Base-by-base conservation (phyloP, 495 filamentous ascomycete species). In the Melanomma pulvis-pyrius region DNA sequence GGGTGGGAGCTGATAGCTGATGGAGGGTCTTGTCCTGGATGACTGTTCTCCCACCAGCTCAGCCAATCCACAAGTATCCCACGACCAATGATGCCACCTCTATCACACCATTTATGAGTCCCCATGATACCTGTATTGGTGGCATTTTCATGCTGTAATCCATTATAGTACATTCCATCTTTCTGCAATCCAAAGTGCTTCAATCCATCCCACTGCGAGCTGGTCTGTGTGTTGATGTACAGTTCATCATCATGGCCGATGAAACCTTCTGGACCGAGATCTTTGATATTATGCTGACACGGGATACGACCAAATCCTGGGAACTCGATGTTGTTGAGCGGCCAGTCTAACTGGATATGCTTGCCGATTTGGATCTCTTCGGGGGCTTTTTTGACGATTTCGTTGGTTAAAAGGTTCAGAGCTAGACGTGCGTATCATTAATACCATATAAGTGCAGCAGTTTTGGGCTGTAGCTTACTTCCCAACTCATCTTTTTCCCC, bases 141-240 rank as follows among this genome's bases (percentile, higher is more conserved):
- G 51, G 90, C 82, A 13, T 88, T 82, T 1, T 83, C 36, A 71
- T 75, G 66, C 0, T 81, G 83, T 21, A 83, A 80, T 5, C 86
- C 86, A 48, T 88, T 88, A 70, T 86, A 90, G 67, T 85, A 91
- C 22, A 70, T 67, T 53, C 75, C 68, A 30, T 81, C 80, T 41
- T 82, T 77, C 62, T 86, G 83, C 61, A 86, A 86, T 30, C 59
- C 64, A 25, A 71, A 58, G 26, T 61, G 71, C 15, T 67, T 25
- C 54, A 85, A 82, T 6, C 83, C 82, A 78, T 85, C 83, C 84
- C 83, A 85, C 66, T 86, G 84, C 1, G 74, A 79, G 47, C 78
- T 79, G 24, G 76, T 75, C 76, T 88, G 86, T 11, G 86, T 81
- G 72, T 89, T 88, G 70, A 89, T 85, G 12, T 41, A 11, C 73